Conservation (phyloP, 768 basidiomycete genomes). For the Lactarius indigo region DNA sequence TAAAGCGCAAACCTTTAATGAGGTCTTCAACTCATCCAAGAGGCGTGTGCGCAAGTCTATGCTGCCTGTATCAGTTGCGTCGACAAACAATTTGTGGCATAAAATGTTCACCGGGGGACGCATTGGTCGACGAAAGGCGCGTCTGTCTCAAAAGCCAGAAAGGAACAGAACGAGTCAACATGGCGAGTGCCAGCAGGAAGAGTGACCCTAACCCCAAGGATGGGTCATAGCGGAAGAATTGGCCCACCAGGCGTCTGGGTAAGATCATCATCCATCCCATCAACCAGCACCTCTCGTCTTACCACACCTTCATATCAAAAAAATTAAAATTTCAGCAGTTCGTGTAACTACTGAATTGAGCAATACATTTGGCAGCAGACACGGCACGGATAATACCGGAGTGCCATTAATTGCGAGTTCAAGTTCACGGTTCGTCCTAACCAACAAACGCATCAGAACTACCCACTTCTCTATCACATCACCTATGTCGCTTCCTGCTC, state of each 20-base stretch:
- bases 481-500: conserved; percentile 13
- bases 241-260: too few relatives aligned
- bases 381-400: neutral
- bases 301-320: neutral
- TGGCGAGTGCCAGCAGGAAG: neutral
- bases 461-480: neutral
- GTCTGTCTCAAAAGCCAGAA: neutral
- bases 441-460: neutral
- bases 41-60: conserved; percentile 54
- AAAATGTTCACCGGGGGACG: neutral
- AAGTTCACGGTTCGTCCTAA: neutral
- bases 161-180: neutral
- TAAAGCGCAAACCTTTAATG: conserved; percentile 56
- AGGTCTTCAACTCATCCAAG: conserved; percentile 51
- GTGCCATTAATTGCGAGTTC: neutral
- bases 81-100: neutral
- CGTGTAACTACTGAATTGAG: neutral
- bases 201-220: neutral
- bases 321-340: neutral
- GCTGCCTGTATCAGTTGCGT: neutral
- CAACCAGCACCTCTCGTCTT: neutral
- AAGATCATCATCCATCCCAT: neutral
- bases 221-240: neutral
- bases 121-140: neutral
- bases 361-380: neutral